Conservation (phyloP, 2,329 filamentous ascomycete species). For the Cyphellophora europaea region DNA sequence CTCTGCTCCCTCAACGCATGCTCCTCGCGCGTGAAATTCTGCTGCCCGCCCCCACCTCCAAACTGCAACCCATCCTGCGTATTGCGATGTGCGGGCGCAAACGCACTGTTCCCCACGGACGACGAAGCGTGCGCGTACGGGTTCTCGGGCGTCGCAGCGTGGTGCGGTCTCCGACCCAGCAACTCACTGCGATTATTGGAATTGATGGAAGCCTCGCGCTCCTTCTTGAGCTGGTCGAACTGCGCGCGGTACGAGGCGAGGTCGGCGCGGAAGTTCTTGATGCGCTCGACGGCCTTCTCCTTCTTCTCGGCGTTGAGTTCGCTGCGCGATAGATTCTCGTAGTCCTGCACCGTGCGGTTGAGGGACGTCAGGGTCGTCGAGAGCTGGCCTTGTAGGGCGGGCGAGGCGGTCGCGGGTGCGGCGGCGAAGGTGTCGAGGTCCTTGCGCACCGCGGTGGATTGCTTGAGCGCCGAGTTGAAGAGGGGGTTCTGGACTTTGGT, state of each 20-base stretch:
- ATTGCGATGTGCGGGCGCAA: slow-evolving; percentile 23
- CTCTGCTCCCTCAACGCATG: slow-evolving; percentile 83
- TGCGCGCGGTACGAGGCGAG: slow-evolving; percentile 69
- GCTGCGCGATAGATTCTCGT: slow-evolving; percentile 72
- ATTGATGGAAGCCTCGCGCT: slow-evolving; percentile 62
- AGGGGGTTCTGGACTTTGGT: slow-evolving; percentile 77
- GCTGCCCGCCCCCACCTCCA: slow-evolving; percentile 32
- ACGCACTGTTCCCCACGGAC: slow-evolving; percentile 28
- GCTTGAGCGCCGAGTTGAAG: slow-evolving; percentile 73
- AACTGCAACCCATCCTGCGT: slow-evolving; percentile 32
- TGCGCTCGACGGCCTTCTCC: slow-evolving; percentile 76
- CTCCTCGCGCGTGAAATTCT: slow-evolving; percentile 60
- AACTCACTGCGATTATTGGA: slow-evolving; percentile 70
- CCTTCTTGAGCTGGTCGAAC: slow-evolving; percentile 67
- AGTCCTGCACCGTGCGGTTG: slow-evolving; percentile 85
- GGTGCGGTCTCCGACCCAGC: slow-evolving; percentile 72
- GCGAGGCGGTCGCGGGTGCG: slow-evolving; percentile 46
- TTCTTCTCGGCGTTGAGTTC: slow-evolving; percentile 88
- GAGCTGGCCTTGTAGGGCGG: slow-evolving; percentile 60
- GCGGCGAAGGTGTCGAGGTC: slow-evolving; percentile 65
- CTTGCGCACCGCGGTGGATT: slow-evolving; percentile 68
- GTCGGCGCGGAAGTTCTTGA: slow-evolving; percentile 77
- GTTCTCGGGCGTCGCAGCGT: slow-evolving; percentile 77
- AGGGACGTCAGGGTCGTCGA: slow-evolving; percentile 74
- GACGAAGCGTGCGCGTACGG: slow-evolving; percentile 63